A percentile compares a stretch with the other conserved stretches of the same genome.
These are phyloP conservation scores for Schwanniomyces polymorphus DNA, from an alignment of 805 yeast genomes.

Conservation along the genomic window DNA sequence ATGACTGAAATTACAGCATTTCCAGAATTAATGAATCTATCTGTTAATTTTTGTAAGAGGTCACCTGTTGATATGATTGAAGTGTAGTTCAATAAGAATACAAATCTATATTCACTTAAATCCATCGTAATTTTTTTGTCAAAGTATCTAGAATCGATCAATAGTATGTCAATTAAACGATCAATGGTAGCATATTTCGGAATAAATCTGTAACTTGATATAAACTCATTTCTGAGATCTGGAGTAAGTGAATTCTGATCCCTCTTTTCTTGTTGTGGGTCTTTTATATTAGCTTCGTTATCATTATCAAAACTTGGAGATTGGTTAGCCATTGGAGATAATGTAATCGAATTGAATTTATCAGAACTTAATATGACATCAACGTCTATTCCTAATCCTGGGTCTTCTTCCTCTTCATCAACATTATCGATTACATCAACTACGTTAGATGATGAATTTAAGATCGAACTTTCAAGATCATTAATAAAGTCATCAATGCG, in stretches of 20 bases:
- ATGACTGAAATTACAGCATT: constrained; percentile 45
- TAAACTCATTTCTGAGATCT: constrained; percentile 10
- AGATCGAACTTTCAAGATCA: constrained; percentile 21
- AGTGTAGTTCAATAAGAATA: constrained; percentile 41
- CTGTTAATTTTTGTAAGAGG: constrained; percentile 39
- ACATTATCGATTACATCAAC: constrained; percentile 30
- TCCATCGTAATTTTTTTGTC: constrained; percentile 32
- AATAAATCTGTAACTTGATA: constrained; percentile 18
- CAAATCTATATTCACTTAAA: constrained; percentile 40
- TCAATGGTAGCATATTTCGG: constrained; percentile 64
- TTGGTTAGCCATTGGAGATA: constrained; percentile 7
- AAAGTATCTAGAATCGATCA: constrained; percentile 67
- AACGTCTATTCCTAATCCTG: constrained; percentile 43
- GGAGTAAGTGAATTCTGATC: constrained; percentile 13
- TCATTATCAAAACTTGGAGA: neutral
- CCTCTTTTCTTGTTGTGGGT: neutral
- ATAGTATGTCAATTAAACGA: constrained; percentile 74
- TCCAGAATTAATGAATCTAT: constrained; percentile 42
- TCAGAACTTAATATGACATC: constrained; percentile 43
- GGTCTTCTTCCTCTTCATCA: constrained; percentile 36
- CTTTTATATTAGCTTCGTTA: neutral
- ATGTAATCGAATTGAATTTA: constrained; percentile 30
- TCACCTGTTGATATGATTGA: constrained; percentile 41
- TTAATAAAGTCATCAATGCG: constrained; percentile 35
- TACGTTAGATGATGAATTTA: constrained; percentile 12